These are phyloP conservation scores for Uncinocarpus reesii DNA, from an alignment of 2,329 filamentous ascomycete species.

Conservation along the genomic window DNA sequence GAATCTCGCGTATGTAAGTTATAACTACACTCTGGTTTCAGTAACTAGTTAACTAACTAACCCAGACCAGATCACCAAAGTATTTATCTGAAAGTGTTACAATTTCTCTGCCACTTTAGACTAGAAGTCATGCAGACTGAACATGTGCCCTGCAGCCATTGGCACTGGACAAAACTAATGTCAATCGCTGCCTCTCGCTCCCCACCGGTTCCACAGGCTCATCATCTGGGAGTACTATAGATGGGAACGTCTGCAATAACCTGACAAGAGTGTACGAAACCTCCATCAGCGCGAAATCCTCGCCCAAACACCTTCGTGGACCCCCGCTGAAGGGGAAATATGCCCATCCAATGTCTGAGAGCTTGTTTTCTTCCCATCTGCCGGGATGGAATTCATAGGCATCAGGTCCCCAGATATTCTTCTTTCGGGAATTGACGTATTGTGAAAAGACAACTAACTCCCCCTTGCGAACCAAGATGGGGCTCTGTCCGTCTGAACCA, in stretches of 20 bases:
- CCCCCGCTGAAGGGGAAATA: conserved; percentile 47
- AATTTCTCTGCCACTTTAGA: too few relatives aligned
- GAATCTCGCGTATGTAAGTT: too few relatives aligned
- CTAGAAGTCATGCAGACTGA: too few relatives aligned
- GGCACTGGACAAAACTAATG: conserved; percentile 20
- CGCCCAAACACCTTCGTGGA: conserved; percentile 44
- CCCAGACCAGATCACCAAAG: too few relatives aligned
- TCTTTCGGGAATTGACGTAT: conserved; percentile 61
- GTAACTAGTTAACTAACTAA: too few relatives aligned
- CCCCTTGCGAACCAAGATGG: conserved; percentile 57
- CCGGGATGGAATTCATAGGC: conserved; percentile 41
- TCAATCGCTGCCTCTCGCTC: conserved; percentile 19
- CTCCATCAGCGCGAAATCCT: conserved; percentile 50
- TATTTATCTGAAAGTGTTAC: too few relatives aligned
- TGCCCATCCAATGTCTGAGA: conserved; percentile 31
- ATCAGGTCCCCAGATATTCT: conserved; percentile 46
- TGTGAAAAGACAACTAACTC: conserved; percentile 57
- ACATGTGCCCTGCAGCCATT: conserved; percentile 26
- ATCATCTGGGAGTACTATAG: conserved; percentile 13
- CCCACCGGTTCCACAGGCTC: conserved; percentile 19
- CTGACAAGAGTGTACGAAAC: conserved; percentile 36
- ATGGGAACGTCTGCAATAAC: conserved; percentile 13
- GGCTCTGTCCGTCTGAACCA: conserved; percentile 49
- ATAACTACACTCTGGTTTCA: too few relatives aligned
- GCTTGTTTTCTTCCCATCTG: conserved; percentile 49